Conservation (phyloP, 306 rosid species). For the Carpinus fangiana region DNA sequence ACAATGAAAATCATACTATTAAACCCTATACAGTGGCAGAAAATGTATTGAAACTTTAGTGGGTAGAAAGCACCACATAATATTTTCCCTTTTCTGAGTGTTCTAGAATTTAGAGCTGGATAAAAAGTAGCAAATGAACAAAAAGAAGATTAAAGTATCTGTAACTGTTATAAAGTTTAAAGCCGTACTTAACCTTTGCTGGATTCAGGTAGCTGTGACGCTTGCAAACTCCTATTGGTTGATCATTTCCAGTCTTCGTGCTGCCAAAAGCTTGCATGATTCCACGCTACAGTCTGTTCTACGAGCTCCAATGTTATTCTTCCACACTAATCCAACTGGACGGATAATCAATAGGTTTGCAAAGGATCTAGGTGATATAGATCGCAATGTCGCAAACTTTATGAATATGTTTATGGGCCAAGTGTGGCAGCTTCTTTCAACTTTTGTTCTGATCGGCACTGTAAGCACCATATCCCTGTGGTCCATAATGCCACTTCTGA, state of each 20-base stretch:
- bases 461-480: slow-evolving; percentile 87
- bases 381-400: slow-evolving; percentile 51
- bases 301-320: slow-evolving; percentile 82
- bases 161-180: neutral
- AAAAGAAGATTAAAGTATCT: neutral
- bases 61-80: neutral
- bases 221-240: slow-evolving; percentile 80
- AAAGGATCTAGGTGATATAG: slow-evolving; percentile 77
- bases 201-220: slow-evolving; percentile 64
- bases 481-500: slow-evolving; percentile 86
- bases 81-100: neutral
- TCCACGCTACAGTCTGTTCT: slow-evolving; percentile 55
- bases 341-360: slow-evolving; percentile 90
- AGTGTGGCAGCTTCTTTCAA: slow-evolving; percentile 82
- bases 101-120: neutral
- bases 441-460: slow-evolving; percentile 75
- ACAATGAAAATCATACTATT: neutral
- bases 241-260: slow-evolving; percentile 68
- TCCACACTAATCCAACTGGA: slow-evolving; percentile 87
- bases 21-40: neutral
- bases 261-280: slow-evolving; percentile 70
- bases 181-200: slow-evolving; percentile 9
- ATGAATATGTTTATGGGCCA: slow-evolving; percentile 58
- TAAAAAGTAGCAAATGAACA: neutral
- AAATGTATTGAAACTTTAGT: neutral